Percentiles rank a stretch among this genome's conserved stretches.
Conservation (phyloP, 495 filamentous ascomycete genomes). For the Penicillium cinerascens region DNA sequence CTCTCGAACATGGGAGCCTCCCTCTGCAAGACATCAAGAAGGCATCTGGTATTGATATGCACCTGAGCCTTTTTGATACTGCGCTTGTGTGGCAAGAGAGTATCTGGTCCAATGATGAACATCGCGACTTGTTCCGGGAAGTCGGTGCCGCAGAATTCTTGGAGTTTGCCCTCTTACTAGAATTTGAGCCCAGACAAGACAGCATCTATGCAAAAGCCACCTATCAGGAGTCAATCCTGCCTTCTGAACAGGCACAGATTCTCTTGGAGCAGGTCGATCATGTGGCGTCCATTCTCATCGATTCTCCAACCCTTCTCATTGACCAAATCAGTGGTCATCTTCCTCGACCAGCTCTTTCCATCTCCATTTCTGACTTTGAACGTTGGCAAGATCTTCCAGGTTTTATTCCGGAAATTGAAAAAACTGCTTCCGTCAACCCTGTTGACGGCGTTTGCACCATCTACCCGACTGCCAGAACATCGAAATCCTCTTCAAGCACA, state of each 20-base stretch:
- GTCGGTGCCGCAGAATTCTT: conserved; percentile 59
- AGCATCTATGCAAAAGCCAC: conserved; percentile 45
- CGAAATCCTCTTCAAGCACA: conserved; percentile 54
- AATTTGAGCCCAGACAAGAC: conserved; percentile 56
- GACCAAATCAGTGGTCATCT: conserved; percentile 30
- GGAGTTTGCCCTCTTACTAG: conserved; percentile 69
- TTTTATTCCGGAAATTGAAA: conserved; percentile 54
- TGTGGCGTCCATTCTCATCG: conserved; percentile 45
- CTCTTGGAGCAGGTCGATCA: conserved; percentile 57
- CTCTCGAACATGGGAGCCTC: conserved; percentile 54
- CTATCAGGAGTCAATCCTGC: conserved; percentile 49
- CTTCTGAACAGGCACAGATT: conserved; percentile 44
- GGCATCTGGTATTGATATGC: conserved; percentile 43
- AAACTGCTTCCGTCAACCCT: conserved; percentile 43
- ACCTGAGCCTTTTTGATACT: conserved; percentile 59
- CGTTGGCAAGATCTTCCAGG: conserved; percentile 8
- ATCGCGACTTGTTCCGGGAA: conserved; percentile 36
- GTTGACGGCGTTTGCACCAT: conserved; percentile 70
- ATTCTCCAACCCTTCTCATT: conserved; percentile 33
- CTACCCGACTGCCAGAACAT: conserved; percentile 39
- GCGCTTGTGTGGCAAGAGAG: conserved; percentile 78
- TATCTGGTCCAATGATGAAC: conserved; percentile 35
- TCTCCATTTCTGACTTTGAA: conserved; percentile 43
- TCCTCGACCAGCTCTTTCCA: conserved; percentile 46
- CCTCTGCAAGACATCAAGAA: conserved; percentile 66